Evolutionary conservation across 2,329 filamentous ascomycete genomes (phyloP).

Genomic region (Botryotinia narcissicola): DNA sequence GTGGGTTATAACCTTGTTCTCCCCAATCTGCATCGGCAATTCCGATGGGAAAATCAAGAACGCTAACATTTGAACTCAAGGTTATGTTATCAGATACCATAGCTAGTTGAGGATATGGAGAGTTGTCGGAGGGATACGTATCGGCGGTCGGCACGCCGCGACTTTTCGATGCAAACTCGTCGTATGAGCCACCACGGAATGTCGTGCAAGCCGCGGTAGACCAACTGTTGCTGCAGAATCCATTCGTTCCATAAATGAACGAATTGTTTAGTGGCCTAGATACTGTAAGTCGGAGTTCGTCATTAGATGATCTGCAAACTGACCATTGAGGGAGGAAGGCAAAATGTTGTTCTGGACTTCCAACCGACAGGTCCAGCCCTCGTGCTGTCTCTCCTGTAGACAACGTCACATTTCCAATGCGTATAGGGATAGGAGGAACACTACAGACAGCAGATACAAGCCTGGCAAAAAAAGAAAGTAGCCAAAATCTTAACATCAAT

Average conservation of each 20-base stretch:
- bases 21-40: conserved; percentile 13
- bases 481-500: background rate
- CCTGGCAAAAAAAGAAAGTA: background rate
- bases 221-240: background rate
- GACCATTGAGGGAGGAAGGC: conserved; percentile 1
- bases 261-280: conserved; percentile 13
- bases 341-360: background rate
- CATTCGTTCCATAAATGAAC: conserved; percentile 10
- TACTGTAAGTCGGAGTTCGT: background rate
- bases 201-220: conserved; percentile 8
- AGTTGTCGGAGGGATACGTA: background rate
- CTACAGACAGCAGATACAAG: background rate
- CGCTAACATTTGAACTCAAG: conserved; percentile 5
- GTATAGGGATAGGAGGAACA: conserved; percentile 8
- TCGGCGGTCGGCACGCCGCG: background rate
- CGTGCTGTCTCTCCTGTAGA: background rate
- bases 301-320: background rate
- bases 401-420: conserved; percentile 13
- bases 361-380: background rate
- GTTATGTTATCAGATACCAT: background rate
- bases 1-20: conserved; percentile 16
- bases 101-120: background rate
- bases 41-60: background rate
- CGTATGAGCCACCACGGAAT: background rate
- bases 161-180: conserved; percentile 9